Evolutionary conservation across 2,329 filamentous ascomycete genomes (phyloP), one percentile per base, ranked within the genome.

Genomic region (Cercospora canescens): DNA sequence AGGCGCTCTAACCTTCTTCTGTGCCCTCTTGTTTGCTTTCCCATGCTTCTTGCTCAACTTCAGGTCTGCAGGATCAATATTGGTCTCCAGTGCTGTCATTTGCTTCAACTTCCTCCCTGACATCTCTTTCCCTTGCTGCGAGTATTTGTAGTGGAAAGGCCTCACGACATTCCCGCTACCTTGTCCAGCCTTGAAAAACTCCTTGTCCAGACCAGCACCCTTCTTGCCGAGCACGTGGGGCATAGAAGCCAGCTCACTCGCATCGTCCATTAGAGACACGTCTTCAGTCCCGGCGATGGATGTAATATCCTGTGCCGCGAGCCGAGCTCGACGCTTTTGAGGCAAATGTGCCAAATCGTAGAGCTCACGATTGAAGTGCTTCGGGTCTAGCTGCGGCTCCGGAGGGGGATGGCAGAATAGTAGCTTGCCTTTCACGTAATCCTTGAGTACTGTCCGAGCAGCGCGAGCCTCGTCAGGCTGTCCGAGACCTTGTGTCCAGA

Each of bases 341-440:
- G 94, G 94, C 3, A 98, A 85, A 76, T 97, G 92, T 0, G 85
- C 84, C 54, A 90, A 83, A 74, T 96, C 91, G 79, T 98, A 98
- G 4, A 98, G 88, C 66, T 96, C 94, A 58, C 85, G 83, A 81
- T 99, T 99, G 85, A 98, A 99, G 62, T 90, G 87, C 57, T 82
- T 81, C 0, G 88, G 83, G 72, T 97, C 91, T 41, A 91, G 87
- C 2, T 82, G 79, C 6, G 84, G 81, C 32, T 89, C 86, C 4
- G 81, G 81, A 0, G 94, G 94, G 4, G 95, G 94, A 74, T 94
- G 90, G 71, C 93, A 95, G 81, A 91, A 98, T 6, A 98, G 86
- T 0, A 99, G 86, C 81, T 97, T 98, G 69, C 95, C 95, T 77
- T 91, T 96, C 72, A 99, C 95, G 75, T 98, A 99, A 81, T 99